Evolutionary conservation across 371 early-diverging fungal genomes (phyloP), one percentile per base, ranked within the genome.

Genomic region (Mortierella sp.): DNA sequence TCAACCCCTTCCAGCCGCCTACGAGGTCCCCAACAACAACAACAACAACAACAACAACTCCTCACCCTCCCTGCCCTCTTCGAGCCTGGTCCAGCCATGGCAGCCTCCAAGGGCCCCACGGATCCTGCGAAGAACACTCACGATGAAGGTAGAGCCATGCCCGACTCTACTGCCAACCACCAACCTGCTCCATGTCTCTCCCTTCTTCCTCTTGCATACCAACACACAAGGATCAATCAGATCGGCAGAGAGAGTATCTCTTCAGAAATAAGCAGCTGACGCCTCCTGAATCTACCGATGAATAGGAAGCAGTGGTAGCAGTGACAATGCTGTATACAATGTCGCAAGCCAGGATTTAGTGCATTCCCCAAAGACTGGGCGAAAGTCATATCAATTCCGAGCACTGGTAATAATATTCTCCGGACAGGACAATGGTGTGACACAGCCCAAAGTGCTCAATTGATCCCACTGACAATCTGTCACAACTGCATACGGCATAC

Each of bases 321-420:
- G 48, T 31, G 37, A 12, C 19, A 50, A 61, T 17, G 60, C 21
- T 13, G 60, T 21, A 17, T 43, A 37, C 51, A 40, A 59, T 51
- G 22, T 16, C 41, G 14, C 25, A n/a, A 50, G 6, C 24, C 51
- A 49, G 28, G 28, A 24, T n/a, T 29, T 64, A 19, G 64, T 63
- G 40, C 51, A 60, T 24, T 59, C 76, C 2, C 68, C 76, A 13
- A 58, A 51, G 61, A 55, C 64, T 24, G 76, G 76, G 19, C 76
- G 65, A 43, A 62, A 71, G 62, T 72, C 72, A 14, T 82, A 54
- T 50, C 82, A 82, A 43, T 68, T 82, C 45, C 67, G 82, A 24
- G 82, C 82, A 2, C 60, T 82, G 63, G 79, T 72, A 67, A 43
- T n/a, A 34, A 34, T 34, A 34, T 34, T 34, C 34, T 34, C 34